Base-by-base conservation (phyloP, 345 rosid species). In the Brassica napus region DNA sequence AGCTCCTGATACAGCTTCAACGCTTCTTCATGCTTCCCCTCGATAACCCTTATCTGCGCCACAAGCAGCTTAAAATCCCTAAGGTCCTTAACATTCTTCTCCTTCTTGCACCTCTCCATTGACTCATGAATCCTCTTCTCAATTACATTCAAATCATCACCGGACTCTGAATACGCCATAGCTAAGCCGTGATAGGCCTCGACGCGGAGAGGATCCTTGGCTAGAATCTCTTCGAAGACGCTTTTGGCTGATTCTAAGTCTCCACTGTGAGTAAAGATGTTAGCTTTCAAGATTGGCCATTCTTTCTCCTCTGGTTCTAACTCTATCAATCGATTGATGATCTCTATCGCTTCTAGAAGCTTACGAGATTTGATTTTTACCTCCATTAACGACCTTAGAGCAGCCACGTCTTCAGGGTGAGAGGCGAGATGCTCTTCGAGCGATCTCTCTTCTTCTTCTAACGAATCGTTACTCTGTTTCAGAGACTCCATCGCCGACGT, bases 121-220 rank as follows among this genome's bases (percentile, higher is more conserved):
- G 97, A 94, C 8, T 9, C 77, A 72, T 87, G 84, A 64, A 91
- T 87, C 71, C 97, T 82, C 77, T 82, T 85, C 79, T 89, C 74
- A 73, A 94, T 74, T 5, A 49, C 86, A 49, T 73, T 77, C 74
- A 89, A 61, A 39, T 83, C 83, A 1, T 12, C 60, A 9, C 91
- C 94, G 0, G 91, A 70, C 6, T 92, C 97, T 0, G 91, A 81
- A 44, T 80, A 75, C 4, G 87, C 91, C 93, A 88, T 88, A 67
- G 89, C 87, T 5, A 94, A 83, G 2, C 97, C 98, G 44, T 92
- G 97, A 67, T 85, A 94, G 5, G 97, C 97, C 81, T 94, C 97
- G 0, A 94, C 92, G 3, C 97, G 86, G 79, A 86, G 82, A 0
- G 94, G 97, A 9, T 89, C 97, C 64, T 87, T 92, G 8, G 80